A percentile compares a stretch with the other conserved stretches of the same genome.
phyloP scores from a whole-genome alignment of 495 filamentous ascomycete genomes.

The Physcia stellaris region DNA sequence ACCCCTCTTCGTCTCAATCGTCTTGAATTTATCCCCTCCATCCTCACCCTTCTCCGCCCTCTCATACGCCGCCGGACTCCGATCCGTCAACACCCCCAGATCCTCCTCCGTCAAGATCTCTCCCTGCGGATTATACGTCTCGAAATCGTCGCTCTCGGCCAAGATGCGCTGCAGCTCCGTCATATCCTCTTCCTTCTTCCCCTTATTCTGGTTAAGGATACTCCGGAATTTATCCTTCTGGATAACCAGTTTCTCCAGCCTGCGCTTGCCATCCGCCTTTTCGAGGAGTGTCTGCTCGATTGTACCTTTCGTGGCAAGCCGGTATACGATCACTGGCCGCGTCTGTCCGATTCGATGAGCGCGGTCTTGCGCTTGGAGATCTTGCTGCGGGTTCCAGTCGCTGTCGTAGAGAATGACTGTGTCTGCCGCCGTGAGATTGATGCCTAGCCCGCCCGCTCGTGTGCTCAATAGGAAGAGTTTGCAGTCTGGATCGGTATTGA shows the following conservation, averaged over 20 bases:
- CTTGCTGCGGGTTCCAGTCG: conserved; percentile 97
- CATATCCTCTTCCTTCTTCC: conserved; percentile 20
- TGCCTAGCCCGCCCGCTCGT: conserved; percentile 85
- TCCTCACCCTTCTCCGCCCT: conserved; percentile 60
- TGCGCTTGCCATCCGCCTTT: conserved; percentile 84
- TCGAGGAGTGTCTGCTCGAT: conserved; percentile 82
- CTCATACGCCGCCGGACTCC: conserved; percentile 73
- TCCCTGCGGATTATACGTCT: conserved; percentile 44
- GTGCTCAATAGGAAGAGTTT: conserved; percentile 83
- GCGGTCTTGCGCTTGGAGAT: conserved; percentile 90
- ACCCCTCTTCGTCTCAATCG: conserved; percentile 46
- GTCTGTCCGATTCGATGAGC: conserved; percentile 92
- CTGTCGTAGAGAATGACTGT: conserved; percentile 65
- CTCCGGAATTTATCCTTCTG: conserved; percentile 69
- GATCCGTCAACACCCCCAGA: conserved; percentile 64
- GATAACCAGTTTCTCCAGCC: conserved; percentile 88
- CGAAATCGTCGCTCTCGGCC: conserved; percentile 34
- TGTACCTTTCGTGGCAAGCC: conserved; percentile 83
- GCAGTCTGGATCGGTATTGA: conserved; percentile 58
- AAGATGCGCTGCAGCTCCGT: conserved; percentile 33
- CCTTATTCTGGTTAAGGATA: conserved; percentile 24
- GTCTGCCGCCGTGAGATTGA: conserved; percentile 67
- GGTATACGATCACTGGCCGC: conserved; percentile 84
- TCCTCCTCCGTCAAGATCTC: conserved; percentile 65
- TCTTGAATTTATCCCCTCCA: conserved; percentile 47